These are phyloP conservation scores for Globisporangium spinosum DNA, from an alignment of 352 stramenopile genomes.

Conservation along the genomic window DNA sequence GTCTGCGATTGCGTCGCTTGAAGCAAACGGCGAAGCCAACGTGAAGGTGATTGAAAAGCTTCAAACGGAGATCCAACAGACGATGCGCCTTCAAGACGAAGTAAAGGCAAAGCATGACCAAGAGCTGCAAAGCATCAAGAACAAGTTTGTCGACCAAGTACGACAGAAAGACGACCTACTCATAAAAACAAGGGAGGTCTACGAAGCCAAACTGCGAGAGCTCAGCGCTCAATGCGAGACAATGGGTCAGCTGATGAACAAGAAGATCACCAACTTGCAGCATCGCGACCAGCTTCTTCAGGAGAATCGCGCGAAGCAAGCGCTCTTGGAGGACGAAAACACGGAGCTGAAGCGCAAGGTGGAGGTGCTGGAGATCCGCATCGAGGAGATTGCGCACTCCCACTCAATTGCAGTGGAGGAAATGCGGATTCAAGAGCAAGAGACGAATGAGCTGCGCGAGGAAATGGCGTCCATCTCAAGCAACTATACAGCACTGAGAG, in stretches of 20 bases:
- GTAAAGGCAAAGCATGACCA: constrained; percentile 59
- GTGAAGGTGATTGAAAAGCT: constrained; percentile 48
- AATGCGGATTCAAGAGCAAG: constrained; percentile 56
- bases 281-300: constrained; percentile 69
- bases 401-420: constrained; percentile 58
- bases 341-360: constrained; percentile 72
- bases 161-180: constrained; percentile 64
- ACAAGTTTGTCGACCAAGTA: constrained; percentile 59
- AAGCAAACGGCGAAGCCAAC: constrained; percentile 44
- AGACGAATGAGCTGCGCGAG: constrained; percentile 49
- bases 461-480: constrained; percentile 62
- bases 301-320: constrained; percentile 52
- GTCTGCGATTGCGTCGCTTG: constrained; percentile 44
- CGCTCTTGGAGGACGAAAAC: constrained; percentile 70
- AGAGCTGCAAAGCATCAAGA: constrained; percentile 52
- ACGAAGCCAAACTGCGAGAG: constrained; percentile 63
- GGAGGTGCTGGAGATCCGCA: constrained; percentile 66
- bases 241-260: constrained; percentile 74
- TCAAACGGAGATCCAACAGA: constrained; percentile 57
- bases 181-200: constrained; percentile 50
- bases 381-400: constrained; percentile 70
- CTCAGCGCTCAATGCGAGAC: constrained; percentile 62
- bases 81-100: constrained; percentile 50
- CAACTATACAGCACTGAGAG: constrained; percentile 62
- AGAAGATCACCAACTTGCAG: constrained; percentile 61